Percentiles rank a stretch among this genome's conserved stretches.
Evolutionary conservation across 2,329 filamentous ascomycete species (phyloP).

Genomic region (Aspergillus luchuensis): DNA sequence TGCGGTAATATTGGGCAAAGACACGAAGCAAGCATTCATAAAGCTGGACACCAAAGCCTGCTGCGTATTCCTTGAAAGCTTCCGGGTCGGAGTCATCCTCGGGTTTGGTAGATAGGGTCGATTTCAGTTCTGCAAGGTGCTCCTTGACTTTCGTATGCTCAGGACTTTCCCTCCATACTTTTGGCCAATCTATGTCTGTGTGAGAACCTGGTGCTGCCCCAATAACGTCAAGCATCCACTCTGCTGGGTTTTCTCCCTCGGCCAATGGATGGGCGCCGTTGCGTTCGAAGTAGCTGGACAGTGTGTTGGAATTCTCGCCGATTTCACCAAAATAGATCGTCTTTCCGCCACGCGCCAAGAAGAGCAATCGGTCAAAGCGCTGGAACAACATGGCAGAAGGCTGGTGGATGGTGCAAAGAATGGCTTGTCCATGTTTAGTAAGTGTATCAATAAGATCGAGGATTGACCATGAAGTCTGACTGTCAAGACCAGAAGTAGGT

Average conservation of each 20-base stretch:
- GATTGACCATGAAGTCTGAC: constrained; percentile 90
- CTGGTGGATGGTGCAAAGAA: constrained; percentile 96
- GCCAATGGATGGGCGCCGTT: constrained; percentile 63
- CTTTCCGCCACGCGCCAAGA: constrained; percentile 65
- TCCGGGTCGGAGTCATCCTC: constrained; percentile 51
- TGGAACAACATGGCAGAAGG: constrained; percentile 92
- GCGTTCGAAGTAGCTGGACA: constrained; percentile 65
- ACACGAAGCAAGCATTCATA: constrained; percentile 70
- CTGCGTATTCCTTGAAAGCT: constrained; percentile 75
- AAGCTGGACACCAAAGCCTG: constrained; percentile 69
- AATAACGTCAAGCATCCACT: constrained; percentile 67
- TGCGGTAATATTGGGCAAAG: constrained; percentile 90
- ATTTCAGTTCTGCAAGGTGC: constrained; percentile 56
- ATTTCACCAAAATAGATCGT: constrained; percentile 71
- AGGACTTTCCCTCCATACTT: constrained; percentile 61
- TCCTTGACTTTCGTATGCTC: constrained; percentile 60
- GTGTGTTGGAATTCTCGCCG: constrained; percentile 57
- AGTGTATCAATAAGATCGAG: constrained; percentile 83
- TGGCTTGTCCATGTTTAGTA: constrained; percentile 82
- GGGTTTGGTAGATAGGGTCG: constrained; percentile 40
- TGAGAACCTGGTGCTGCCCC: constrained; percentile 63
- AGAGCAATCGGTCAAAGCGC: constrained; percentile 68
- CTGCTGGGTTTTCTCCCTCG: constrained; percentile 68
- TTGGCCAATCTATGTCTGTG: constrained; percentile 64
- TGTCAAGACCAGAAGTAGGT: constrained; percentile 89